phyloP scores from a whole-genome alignment of 139 green algal species.

The Chlamydomonas sp. region DNA sequence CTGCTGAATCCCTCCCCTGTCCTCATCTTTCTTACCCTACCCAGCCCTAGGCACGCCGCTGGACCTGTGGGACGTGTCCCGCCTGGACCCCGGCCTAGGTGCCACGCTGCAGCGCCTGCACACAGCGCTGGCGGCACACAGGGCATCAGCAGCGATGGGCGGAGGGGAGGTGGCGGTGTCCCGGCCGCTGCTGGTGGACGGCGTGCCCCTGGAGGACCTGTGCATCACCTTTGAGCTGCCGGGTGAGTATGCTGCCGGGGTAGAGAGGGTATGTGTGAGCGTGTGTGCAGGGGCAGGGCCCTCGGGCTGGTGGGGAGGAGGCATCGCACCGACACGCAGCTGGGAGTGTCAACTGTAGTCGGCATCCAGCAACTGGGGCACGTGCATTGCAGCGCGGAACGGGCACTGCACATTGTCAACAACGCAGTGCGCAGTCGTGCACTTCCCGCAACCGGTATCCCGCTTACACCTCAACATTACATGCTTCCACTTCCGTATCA shows the following conservation, averaged over 20 bases:
- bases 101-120: conserved; percentile 79
- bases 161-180: not conserved
- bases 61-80: conserved; percentile 82
- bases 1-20: too few relatives aligned
- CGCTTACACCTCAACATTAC: not conserved
- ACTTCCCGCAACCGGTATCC: not conserved
- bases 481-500: too few relatives aligned
- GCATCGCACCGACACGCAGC: too few relatives aligned
- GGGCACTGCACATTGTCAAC: too few relatives aligned
- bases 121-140: conserved; percentile 9
- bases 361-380: too few relatives aligned
- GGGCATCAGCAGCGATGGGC: not conserved
- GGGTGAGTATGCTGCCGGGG: conserved; percentile 46
- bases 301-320: not conserved
- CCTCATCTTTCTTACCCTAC: not conserved
- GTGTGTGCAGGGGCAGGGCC: not conserved
- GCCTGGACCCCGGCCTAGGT: conserved; percentile 83
- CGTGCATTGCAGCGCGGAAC: too few relatives aligned
- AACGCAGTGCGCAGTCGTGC: too few relatives aligned
- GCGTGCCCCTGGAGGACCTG: conserved; percentile 86
- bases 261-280: not conserved
- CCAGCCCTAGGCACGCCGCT: conserved; percentile 62
- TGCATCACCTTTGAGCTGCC: conserved; percentile 95
- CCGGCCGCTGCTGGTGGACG: conserved; percentile 76
- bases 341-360: too few relatives aligned